These are phyloP conservation scores for Talaromyces islandicus DNA, from an alignment of 2,329 filamentous ascomycete species.

Conservation along the genomic window DNA sequence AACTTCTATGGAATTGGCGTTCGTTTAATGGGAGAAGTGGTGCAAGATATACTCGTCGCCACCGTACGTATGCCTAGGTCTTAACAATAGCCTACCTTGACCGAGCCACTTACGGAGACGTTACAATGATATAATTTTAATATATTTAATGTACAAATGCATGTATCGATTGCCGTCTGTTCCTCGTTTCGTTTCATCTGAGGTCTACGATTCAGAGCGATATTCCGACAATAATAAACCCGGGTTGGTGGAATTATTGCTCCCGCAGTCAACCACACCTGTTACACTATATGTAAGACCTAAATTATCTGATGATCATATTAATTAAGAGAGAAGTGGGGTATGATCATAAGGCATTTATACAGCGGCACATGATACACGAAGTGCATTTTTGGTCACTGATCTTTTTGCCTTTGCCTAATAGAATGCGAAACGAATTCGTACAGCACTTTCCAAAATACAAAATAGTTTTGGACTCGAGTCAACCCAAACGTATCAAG, in stretches of 20 bases:
- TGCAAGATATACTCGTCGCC: background rate
- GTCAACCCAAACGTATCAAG: background rate
- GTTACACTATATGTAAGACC: background rate
- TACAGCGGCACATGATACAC: no score
- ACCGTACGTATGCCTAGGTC: background rate
- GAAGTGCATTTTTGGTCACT: no score
- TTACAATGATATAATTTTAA: background rate
- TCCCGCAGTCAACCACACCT: background rate
- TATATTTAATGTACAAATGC: background rate
- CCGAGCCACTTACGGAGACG: background rate
- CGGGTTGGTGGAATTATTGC: background rate
- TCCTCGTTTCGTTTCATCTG: background rate
- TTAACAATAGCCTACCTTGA: background rate
- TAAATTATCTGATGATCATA: background rate
- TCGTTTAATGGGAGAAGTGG: background rate
- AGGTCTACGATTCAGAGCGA: background rate
- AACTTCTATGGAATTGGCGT: background rate
- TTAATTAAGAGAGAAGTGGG: background rate
- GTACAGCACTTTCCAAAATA: background rate
- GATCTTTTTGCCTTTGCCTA: no score
- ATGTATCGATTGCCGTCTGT: background rate
- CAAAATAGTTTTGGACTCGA: background rate
- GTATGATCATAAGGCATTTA: background rate
- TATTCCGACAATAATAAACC: background rate
- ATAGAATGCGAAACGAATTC: background rate